phyloP scores from a whole-genome alignment of 345 rosid species.

The Populus davidiana region DNA sequence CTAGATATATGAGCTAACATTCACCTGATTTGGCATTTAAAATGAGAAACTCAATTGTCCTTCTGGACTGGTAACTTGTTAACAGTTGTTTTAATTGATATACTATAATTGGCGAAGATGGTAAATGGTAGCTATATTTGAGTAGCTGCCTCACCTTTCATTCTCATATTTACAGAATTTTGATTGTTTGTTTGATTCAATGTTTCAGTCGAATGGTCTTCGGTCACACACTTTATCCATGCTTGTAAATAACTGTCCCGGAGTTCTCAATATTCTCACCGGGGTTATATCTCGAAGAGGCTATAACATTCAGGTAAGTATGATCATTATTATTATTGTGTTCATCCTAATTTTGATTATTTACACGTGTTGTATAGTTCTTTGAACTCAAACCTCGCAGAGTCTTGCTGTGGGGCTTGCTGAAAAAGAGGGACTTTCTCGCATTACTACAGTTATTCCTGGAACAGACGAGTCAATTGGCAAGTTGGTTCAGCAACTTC shows the following conservation, averaged over 20 bases:
- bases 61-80: not conserved
- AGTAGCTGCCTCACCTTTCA: not conserved
- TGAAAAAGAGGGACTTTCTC: slow-evolving; percentile 56
- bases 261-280: slow-evolving; percentile 79
- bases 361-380: not conserved
- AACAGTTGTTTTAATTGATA: not conserved
- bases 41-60: not conserved
- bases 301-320: slow-evolving; percentile 78
- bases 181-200: not conserved
- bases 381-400: slow-evolving; percentile 25
- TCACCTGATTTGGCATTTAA: not conserved
- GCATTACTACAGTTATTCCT: slow-evolving; percentile 60
- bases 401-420: slow-evolving; percentile 69
- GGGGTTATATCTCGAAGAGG: slow-evolving; percentile 85
- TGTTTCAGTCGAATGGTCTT: slow-evolving; percentile 62
- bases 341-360: not conserved
- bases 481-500: slow-evolving; percentile 59
- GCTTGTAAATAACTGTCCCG: slow-evolving; percentile 73
- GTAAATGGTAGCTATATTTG: not conserved
- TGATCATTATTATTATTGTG: not conserved
- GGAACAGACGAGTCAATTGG: slow-evolving; percentile 58
- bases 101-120: not conserved
- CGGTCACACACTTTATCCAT: slow-evolving; percentile 79
- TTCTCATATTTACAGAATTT: not conserved
- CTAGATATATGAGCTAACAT: not conserved